Base-by-base conservation (phyloP, 2,329 filamentous ascomycete species). In the Botrytis porri region DNA sequence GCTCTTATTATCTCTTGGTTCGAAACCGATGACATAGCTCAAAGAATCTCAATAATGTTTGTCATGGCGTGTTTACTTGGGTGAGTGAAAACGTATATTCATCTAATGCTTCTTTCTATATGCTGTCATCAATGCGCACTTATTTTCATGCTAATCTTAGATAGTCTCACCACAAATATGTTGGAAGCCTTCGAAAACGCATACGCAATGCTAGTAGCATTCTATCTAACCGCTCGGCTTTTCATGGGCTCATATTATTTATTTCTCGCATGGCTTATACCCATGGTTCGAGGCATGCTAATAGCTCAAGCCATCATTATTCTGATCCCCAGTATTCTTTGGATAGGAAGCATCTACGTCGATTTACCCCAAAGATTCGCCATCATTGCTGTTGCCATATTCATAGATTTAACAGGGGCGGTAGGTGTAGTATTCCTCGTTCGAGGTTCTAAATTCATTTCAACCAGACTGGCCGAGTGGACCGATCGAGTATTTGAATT, bases 41-140 rank as follows among this genome's bases (percentile, higher is more conserved):
- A 89, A 74, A 82, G 89, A 32, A 74, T 89, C 41, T 85, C 84
- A n/a, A 84, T 91, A 25, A 81, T 91, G 1, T 89, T 90, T 77
- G 84, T 88, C 63, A 86, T 90, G 73, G 85, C 87, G 3, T 90
- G 88, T 80, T 82, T 91, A 9, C 82, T 91, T 39, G 89, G 88
- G 82, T 84, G 76, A 70, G 80, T 77, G 20, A 29, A n/a, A n/a
- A 39, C 8, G 2, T 20, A 20, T 20, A 45, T 37, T 59, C 43
- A 43, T n/a, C 41, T 37, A 8, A 29, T 8, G 25, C 37, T 18
- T 5, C 3, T 4, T 43, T 39, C 22, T 66, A 39, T 12, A 10
- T 18, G 12, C 8, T 57, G 3, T 32, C 63, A 18, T 39, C 35
- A 2, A 7, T 62, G 6, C 20, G 10, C 48, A 3, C 20, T 43